Evolutionary conservation across 805 yeast genomes (phyloP).

Genomic region (Candida khao-thaluensis): DNA sequence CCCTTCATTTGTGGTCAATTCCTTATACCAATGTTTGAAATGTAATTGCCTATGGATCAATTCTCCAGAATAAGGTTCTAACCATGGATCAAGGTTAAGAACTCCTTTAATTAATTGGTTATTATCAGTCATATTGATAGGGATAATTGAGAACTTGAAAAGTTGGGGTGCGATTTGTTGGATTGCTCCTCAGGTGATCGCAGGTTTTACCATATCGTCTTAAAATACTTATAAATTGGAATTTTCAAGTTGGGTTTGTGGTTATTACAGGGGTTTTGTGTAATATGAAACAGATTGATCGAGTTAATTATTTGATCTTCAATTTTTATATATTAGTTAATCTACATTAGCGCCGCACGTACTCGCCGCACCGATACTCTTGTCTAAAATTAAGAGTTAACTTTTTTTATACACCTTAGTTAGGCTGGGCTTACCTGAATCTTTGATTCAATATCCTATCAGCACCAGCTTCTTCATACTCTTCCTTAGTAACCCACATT

Average conservation of each 20-base stretch:
- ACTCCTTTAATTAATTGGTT: constrained; percentile 47
- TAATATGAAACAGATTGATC: no score
- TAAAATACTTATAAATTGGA: no score
- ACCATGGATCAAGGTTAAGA: constrained; percentile 80
- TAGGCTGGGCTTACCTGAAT: constrained; percentile 73
- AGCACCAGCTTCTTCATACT: constrained; percentile 84
- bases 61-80: constrained; percentile 72
- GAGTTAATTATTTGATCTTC: no score
- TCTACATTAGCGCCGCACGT: no score
- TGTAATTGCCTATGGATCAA: constrained; percentile 64
- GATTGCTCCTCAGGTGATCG: neutral
- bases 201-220: no score
- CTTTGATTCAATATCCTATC: constrained; percentile 77
- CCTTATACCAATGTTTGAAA: constrained; percentile 62
- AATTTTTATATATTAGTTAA: no score
- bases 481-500: constrained; percentile 86
- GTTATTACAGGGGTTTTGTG: no score
- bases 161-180: neutral
- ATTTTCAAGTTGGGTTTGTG: no score
- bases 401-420: no score
- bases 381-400: no score
- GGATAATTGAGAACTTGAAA: neutral
- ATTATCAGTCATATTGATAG: constrained; percentile 1
- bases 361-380: no score
- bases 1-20: constrained; percentile 57